Base-by-base conservation (phyloP, 495 filamentous ascomycete species). In the Aspergillus wentii region DNA sequence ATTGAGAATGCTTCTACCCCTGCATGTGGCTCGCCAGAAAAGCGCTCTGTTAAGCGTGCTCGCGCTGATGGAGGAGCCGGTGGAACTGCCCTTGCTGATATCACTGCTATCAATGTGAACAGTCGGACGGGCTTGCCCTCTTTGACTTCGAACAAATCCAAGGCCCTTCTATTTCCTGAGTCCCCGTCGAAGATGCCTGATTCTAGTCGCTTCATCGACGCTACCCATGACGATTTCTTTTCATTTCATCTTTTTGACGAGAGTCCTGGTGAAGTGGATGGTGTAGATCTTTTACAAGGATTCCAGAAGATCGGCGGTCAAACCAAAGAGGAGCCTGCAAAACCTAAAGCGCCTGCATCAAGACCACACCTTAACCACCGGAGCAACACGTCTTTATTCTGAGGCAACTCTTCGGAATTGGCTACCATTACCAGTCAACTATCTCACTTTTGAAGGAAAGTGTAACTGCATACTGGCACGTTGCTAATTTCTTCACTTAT, bases 241-340 rank as follows among this genome's bases (percentile, higher is more conserved):
- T 68, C 67, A 30, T 66, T 80, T 41, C 71, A 83, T 18, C 61
- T 71, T 25, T 65, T 72, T 33, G 72, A 82, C 30, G 74, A 88
- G 28, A 78, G 79, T 33, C 54, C 69, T 3, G 68, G 67, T 21
- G 84, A 86, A 35, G 74, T 80, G 15, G 69, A 78, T 21, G 85
- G 82, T 1, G 72, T 94, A 30, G 89, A 95, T 60, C 81, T 97
- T 38, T 72, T 90, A 35, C 84, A 88, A 55, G 88, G 88, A 5
- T 95, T 95, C 51, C 82, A 88, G 57, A 88, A 87, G 60, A 95
- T 95, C 59, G 88, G 88, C 39, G 79, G 69, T 3, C 38, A 57
- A 30, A 56, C 41, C 30, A 66, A 63, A 35, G 56, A 68, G 5
- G 56, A 60, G 17, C 20, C 43, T 2, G 23, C 54, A 11, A 56